These are phyloP conservation scores for Ogataea haglerorum DNA, from an alignment of 805 yeast species.

Conservation along the genomic window DNA sequence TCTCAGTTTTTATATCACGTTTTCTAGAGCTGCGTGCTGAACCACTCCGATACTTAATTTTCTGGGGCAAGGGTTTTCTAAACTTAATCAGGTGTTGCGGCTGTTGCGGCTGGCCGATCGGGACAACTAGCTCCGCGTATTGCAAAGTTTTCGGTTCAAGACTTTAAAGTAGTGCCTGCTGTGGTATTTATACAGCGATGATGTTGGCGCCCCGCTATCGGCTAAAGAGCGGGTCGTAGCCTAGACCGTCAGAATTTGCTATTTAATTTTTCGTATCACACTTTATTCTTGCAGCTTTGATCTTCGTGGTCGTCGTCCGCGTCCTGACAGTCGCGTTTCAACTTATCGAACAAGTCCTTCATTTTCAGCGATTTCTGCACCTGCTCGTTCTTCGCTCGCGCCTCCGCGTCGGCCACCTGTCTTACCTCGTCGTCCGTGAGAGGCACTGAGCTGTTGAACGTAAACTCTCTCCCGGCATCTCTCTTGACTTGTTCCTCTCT, in stretches of 20 bases:
- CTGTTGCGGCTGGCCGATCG: slow-evolving; percentile 2
- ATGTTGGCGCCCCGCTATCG: background rate
- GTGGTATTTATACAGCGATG: slow-evolving; percentile 2
- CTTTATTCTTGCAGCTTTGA: slow-evolving; percentile 5
- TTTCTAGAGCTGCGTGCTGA: slow-evolving; percentile 6
- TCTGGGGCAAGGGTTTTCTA: slow-evolving; percentile 10
- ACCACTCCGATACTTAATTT: slow-evolving; percentile 8
- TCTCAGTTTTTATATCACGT: slow-evolving; percentile 4
- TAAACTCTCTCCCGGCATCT: slow-evolving; percentile 27
- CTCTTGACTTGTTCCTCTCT: slow-evolving; percentile 22
- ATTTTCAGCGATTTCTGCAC: slow-evolving; percentile 42
- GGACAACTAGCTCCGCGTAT: slow-evolving; percentile 9
- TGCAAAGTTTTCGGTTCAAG: background rate
- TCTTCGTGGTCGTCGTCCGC: slow-evolving; percentile 27
- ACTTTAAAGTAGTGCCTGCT: too few species aligned
- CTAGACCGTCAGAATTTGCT: slow-evolving; percentile 2
- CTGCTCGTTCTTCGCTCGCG: slow-evolving; percentile 39
- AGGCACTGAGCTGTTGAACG: slow-evolving; percentile 22
- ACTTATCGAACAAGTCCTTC: slow-evolving; percentile 36
- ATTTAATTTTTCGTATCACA: background rate
- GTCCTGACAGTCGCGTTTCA: slow-evolving; percentile 12
- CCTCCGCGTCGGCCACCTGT: slow-evolving; percentile 40
- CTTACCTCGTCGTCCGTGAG: slow-evolving; percentile 24
- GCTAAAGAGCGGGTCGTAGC: slow-evolving; percentile 1
- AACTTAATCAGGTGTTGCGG: slow-evolving; percentile 3